A percentile compares a stretch with the other conserved stretches of the same genome.
These are phyloP conservation scores for Dendrothele bispora DNA, from an alignment of 768 basidiomycete species.

Conservation along the genomic window DNA sequence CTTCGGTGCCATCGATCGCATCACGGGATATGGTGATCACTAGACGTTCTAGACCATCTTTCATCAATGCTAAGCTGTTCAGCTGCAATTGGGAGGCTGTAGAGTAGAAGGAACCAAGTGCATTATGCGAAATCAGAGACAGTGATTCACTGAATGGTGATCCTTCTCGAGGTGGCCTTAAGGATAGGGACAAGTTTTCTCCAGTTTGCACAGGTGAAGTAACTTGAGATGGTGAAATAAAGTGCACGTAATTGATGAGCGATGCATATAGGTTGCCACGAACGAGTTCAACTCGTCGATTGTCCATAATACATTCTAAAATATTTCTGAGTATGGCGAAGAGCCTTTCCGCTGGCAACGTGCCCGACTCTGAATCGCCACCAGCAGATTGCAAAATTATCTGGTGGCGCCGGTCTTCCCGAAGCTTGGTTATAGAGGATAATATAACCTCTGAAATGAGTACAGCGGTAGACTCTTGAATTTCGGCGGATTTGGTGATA, in stretches of 20 bases:
- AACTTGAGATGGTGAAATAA: constrained; percentile 46
- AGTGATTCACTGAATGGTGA: constrained; percentile 37
- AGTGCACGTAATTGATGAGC: constrained; percentile 85
- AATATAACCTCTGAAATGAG: constrained; percentile 81
- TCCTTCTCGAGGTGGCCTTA: constrained; percentile 36
- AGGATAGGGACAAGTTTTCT: constrained; percentile 37
- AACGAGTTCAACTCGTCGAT: constrained; percentile 78
- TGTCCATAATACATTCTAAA: constrained; percentile 73
- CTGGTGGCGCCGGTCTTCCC: constrained; percentile 78
- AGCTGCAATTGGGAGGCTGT: constrained; percentile 50
- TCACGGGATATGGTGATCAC: constrained; percentile 79
- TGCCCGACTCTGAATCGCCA: constrained; percentile 61
- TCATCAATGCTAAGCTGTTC: constrained; percentile 68
- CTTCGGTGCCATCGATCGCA: constrained; percentile 91
- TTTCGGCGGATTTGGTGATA: constrained; percentile 61
- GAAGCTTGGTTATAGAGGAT: constrained; percentile 83
- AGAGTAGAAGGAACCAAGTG: constrained; percentile 16
- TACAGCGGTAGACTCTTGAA: constrained; percentile 74
- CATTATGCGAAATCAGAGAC: constrained; percentile 25
- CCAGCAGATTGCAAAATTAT: constrained; percentile 63
- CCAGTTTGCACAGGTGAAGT: constrained; percentile 12
- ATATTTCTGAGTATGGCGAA: constrained; percentile 71
- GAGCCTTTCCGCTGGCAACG: constrained; percentile 79
- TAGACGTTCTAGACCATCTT: constrained; percentile 68
- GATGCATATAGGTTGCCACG: constrained; percentile 95